Evolutionary conservation across 352 stramenopile genomes (phyloP).

Genomic region (Saprolegnia diclina): DNA sequence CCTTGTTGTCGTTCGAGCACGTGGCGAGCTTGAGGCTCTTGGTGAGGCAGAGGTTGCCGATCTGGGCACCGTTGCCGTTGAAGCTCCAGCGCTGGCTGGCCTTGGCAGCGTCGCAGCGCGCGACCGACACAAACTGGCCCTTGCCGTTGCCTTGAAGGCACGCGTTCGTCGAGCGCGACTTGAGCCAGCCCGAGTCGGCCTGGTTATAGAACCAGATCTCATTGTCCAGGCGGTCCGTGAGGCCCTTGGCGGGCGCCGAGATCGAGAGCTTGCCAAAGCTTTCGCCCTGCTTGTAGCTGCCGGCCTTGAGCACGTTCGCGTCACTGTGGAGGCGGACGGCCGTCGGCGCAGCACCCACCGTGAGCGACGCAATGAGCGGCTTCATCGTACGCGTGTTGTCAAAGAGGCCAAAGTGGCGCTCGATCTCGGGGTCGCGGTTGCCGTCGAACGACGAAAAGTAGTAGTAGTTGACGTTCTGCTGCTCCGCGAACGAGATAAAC

Average conservation of each 20-base stretch:
- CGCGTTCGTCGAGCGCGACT: constrained; percentile 15
- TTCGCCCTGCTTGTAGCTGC: constrained; percentile 16
- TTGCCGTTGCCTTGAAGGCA: constrained; percentile 7
- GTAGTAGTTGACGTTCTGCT: constrained; percentile 60
- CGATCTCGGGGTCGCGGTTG: constrained; percentile 43
- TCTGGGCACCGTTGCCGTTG: background rate
- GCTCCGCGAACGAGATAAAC: constrained; percentile 53
- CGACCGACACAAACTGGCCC: constrained; percentile 43
- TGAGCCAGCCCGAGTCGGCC: constrained; percentile 6
- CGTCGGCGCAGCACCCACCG: constrained; percentile 15
- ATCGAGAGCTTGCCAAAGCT: constrained; percentile 4
- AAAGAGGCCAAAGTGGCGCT: constrained; percentile 63
- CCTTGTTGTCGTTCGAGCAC: background rate
- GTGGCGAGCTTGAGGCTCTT: background rate
- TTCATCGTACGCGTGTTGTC: constrained; percentile 50
- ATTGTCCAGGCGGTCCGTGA: constrained; percentile 28
- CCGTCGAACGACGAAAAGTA: constrained; percentile 56
- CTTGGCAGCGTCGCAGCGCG: constrained; percentile 35
- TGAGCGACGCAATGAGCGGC: constrained; percentile 11
- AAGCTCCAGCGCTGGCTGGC: constrained; percentile 22
- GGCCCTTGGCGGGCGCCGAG: constrained; percentile 7
- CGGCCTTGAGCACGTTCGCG: constrained; percentile 14
- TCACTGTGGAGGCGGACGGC: constrained; percentile 14
- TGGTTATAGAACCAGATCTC: constrained; percentile 31
- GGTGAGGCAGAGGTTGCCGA: background rate